Evolutionary conservation across 768 basidiomycete genomes (phyloP), one percentile per base, ranked within the genome.

Genomic region (Boletus coccyginus): DNA sequence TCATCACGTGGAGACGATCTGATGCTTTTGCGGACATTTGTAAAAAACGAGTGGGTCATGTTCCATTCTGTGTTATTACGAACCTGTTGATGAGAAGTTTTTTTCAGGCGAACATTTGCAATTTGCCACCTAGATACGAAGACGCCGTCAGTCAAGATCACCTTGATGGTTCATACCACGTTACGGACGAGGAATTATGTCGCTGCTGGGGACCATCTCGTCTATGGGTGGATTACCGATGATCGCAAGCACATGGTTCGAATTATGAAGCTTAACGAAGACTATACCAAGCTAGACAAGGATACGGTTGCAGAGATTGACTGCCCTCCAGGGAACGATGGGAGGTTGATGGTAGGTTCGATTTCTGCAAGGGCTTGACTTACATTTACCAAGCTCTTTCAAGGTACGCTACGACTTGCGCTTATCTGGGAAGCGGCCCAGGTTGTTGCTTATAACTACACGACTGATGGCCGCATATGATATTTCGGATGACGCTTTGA

Each of bases 321-420:
- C 48, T 70, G 66, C 19, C 69, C 69, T 32, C 46, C 56, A 1
- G 70, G 68, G 32, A 64, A 62, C 35, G 59, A 64, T 8, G 70
- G 69, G 32, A 66, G 53, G 46, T 35, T 70, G 14, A 70, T 68
- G 61, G 69, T 70, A 55, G 24, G 40, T 44, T 27, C n/a, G 10
- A 19, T 32, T 24, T 1, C 19, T 32, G 17, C 16, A 11, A 31
- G 13, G 17, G 32, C 3, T 54, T 29, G 36, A n/a, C 19, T 14
- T 2, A 27, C n/a, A 41, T 50, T 60, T 5, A 60, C 19, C 7
- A 12, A 27, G 12, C 32, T 4, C 9, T 38, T 36, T 38, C 36
- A 41, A 70, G 69, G 52, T 70, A 35, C 70, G 66, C 27, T 70
- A 70, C 33, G 70, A 70, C 43, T 44, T 70, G 49, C 61, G 70